phyloP scores from a whole-genome alignment of 202 grass and related monocot species.

The Panicum hallii region DNA sequence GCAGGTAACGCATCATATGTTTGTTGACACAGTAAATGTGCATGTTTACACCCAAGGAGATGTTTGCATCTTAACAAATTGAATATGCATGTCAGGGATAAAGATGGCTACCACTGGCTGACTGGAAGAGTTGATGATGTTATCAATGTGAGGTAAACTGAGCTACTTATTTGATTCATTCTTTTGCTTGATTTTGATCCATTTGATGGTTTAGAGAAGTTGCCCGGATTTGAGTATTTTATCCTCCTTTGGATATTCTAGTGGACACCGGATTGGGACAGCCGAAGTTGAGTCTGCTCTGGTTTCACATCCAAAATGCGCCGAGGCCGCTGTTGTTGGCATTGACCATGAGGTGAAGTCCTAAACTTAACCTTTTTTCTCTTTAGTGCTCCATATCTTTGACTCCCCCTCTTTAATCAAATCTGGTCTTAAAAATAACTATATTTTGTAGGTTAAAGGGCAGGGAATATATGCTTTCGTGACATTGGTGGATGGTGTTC shows the following conservation, averaged over 20 bases:
- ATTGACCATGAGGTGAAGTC: conserved; percentile 88
- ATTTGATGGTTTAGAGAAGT: not conserved
- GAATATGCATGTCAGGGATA: conserved; percentile 71
- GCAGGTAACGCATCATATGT: conserved; percentile 57
- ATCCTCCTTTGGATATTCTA: conserved; percentile 43
- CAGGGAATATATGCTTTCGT: conserved; percentile 99
- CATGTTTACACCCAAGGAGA: conserved; percentile 2
- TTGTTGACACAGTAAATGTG: not conserved
- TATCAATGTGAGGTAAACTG: conserved; percentile 90
- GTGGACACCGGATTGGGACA: conserved; percentile 94
- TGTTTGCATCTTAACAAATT: conserved; percentile 31
- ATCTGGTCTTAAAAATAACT: conserved; percentile 12
- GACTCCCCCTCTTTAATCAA: conserved; percentile 30
- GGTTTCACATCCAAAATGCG: conserved; percentile 91
- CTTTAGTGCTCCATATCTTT: not conserved
- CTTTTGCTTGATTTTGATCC: conserved; percentile 20
- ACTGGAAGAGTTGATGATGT: conserved; percentile 99
- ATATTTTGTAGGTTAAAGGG: conserved; percentile 83
- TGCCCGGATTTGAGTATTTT: conserved; percentile 20
- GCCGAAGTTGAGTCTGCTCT: conserved; percentile 96
- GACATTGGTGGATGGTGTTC: conserved; percentile 84
- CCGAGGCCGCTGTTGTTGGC: conserved; percentile 93
- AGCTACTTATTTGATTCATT: conserved; percentile 5
- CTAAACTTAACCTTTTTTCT: not conserved
- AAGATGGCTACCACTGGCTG: conserved; percentile 93